Conservation (phyloP, 345 rosid species). For the Sisymbrium altissimum region DNA sequence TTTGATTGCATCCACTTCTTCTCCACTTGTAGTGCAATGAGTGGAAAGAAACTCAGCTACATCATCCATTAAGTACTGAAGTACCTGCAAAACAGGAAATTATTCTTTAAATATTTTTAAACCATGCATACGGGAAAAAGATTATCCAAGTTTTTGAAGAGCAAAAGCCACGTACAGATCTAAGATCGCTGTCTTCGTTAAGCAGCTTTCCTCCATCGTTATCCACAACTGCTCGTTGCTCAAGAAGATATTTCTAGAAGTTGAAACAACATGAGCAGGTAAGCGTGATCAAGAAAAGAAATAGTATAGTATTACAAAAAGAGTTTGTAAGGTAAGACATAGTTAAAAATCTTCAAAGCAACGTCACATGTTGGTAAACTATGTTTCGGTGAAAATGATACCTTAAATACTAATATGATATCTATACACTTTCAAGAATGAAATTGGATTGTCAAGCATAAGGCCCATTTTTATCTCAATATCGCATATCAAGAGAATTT, state of each 20-base stretch:
- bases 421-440: slow-evolving; percentile 2
- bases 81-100: slow-evolving; percentile 57
- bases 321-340: slow-evolving; percentile 3
- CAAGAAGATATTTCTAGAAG: slow-evolving; percentile 81
- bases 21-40: slow-evolving; percentile 38
- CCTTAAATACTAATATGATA: neutral
- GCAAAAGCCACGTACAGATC: slow-evolving; percentile 69
- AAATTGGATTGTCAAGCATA: slow-evolving; percentile 4
- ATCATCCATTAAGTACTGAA: slow-evolving; percentile 86
- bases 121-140: neutral
- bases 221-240: slow-evolving; percentile 82
- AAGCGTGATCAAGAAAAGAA: neutral
- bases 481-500: neutral
- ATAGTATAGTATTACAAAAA: neutral
- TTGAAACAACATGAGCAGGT: slow-evolving; percentile 18
- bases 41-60: slow-evolving; percentile 68
- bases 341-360: slow-evolving; percentile 2
- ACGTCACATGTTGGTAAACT: neutral
- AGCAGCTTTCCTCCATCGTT: slow-evolving; percentile 81
- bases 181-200: slow-evolving; percentile 88
- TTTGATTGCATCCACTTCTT: slow-evolving; percentile 30
- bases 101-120: slow-evolving; percentile 1
- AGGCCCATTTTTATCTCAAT: neutral
- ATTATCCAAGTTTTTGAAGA: neutral
- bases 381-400: neutral